These are phyloP conservation scores for Dactylellina parvicollis DNA, from an alignment of 2,329 filamentous ascomycete species.

Conservation along the genomic window DNA sequence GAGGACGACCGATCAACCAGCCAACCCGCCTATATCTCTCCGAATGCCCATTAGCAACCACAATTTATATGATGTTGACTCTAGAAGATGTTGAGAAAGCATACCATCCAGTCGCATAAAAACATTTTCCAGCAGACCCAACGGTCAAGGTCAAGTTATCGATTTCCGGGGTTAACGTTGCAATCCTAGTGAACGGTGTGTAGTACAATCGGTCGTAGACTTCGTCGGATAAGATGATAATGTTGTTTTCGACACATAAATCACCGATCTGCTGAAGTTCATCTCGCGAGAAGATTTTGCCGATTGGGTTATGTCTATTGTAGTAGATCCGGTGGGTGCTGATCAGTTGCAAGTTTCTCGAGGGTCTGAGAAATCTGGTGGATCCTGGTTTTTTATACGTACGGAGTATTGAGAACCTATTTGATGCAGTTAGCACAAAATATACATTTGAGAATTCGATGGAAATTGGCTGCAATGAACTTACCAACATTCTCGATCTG, in stretches of 20 bases:
- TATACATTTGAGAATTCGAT: not conserved
- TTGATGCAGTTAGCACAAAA: slow-evolving; percentile 3
- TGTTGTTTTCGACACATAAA: slow-evolving; percentile 88
- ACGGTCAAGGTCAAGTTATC: slow-evolving; percentile 90
- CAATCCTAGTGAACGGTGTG: slow-evolving; percentile 90
- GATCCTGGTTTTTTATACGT: slow-evolving; percentile 55
- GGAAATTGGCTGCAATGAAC: slow-evolving; percentile 60
- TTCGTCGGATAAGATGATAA: slow-evolving; percentile 91
- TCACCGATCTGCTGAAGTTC: slow-evolving; percentile 87
- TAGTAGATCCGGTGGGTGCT: slow-evolving; percentile 25
- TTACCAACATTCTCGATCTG: slow-evolving; percentile 96
- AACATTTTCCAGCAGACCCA: slow-evolving; percentile 96
- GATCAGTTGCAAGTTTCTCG: slow-evolving; percentile 34
- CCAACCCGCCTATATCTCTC: slow-evolving; percentile 63
- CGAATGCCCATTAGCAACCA: slow-evolving; percentile 8
- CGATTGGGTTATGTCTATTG: slow-evolving; percentile 85
- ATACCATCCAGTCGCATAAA: slow-evolving; percentile 92
- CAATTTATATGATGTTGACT: not conserved
- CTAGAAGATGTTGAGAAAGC: not conserved
- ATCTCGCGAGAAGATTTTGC: slow-evolving; percentile 87
- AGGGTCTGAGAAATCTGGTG: not conserved
- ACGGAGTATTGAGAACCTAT: slow-evolving; percentile 66
- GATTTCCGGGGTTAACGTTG: slow-evolving; percentile 88
- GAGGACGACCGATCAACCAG: slow-evolving; percentile 88
- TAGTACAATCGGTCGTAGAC: slow-evolving; percentile 97